Percentiles rank a stretch among this genome's conserved stretches.
Conservation (phyloP, 768 basidiomycete genomes). For the Astraeus odoratus region DNA sequence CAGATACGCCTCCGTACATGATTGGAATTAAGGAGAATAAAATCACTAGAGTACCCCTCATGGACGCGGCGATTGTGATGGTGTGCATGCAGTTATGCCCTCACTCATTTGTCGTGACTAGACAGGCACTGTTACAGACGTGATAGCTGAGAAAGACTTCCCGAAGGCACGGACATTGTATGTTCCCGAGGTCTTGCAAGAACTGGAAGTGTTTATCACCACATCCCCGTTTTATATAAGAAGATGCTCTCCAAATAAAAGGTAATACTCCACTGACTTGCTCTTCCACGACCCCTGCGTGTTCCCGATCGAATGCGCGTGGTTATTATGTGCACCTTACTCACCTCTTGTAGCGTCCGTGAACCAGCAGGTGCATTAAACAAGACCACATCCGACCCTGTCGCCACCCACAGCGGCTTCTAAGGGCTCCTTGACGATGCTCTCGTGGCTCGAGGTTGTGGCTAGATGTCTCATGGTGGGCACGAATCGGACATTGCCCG, state of each 20-base stretch:
- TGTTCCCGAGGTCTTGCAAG: conserved; percentile 88
- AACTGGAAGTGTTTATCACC: conserved; percentile 75
- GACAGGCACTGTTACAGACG: conserved; percentile 82
- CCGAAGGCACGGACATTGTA: conserved; percentile 79
- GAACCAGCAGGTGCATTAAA: conserved; percentile 93
- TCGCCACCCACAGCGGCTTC: conserved; percentile 94
- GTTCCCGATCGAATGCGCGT: conserved; percentile 61
- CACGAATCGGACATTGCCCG: conserved; percentile 87
- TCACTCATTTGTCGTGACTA: conserved; percentile 24
- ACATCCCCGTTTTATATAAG: conserved; percentile 56
- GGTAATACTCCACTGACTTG: conserved; percentile 22
- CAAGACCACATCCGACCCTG: conserved; percentile 92
- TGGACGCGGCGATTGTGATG: conserved; percentile 91
- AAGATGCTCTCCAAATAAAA: conserved; percentile 44
- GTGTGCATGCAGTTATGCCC: conserved; percentile 31
- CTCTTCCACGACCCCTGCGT: conserved; percentile 5
- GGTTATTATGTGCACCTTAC: conserved; percentile 49
- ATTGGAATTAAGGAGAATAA: conserved; percentile 96
- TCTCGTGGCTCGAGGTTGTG: conserved; percentile 94
- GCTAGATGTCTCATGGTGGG: conserved; percentile 96
- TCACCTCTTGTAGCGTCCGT: conserved; percentile 58
- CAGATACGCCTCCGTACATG: conserved; percentile 93
- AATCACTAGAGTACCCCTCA: conserved; percentile 82
- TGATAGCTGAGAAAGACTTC: conserved; percentile 81
- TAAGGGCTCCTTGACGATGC: conserved; percentile 88